Evolutionary conservation across 371 early-diverging fungal genomes (phyloP).

Genomic region (Mucor saturninus): DNA sequence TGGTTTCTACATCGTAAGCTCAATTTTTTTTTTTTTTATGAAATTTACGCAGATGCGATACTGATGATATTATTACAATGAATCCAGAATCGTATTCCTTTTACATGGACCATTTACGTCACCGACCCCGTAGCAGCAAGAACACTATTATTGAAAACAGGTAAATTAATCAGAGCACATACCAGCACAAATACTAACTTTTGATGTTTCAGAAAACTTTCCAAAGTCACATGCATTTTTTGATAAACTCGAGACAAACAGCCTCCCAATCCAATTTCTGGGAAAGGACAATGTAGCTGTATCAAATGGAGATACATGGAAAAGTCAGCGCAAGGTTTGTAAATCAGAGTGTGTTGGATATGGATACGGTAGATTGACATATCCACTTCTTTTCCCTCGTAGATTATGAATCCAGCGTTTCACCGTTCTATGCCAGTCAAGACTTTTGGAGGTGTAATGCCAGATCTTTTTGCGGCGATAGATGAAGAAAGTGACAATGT

Average conservation of each 20-base stretch:
- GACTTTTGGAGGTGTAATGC: slow-evolving; percentile 29
- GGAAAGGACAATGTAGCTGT: slow-evolving; percentile 38
- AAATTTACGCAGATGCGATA: too few relatives aligned
- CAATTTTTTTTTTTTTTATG: neutral
- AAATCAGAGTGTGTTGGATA: neutral
- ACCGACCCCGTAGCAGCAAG: slow-evolving; percentile 36
- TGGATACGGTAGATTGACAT: neutral
- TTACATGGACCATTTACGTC: slow-evolving; percentile 37
- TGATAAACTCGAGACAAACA: slow-evolving; percentile 8
- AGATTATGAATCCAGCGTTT: slow-evolving; percentile 49
- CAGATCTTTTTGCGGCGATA: slow-evolving; percentile 23
- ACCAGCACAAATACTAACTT: neutral
- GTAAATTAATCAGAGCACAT: slow-evolving; percentile 12
- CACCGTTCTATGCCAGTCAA: slow-evolving; percentile 39
- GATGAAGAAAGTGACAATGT: slow-evolving; percentile 21
- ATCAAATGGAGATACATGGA: slow-evolving; percentile 45
- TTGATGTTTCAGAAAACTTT: slow-evolving; percentile 7
- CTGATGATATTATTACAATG: too few relatives aligned
- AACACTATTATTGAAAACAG: slow-evolving; percentile 35
- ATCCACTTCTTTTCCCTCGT: neutral
- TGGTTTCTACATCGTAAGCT: slow-evolving; percentile 14
- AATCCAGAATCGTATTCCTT: slow-evolving; percentile 27
- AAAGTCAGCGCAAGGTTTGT: slow-evolving; percentile 37
- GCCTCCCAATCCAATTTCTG: slow-evolving; percentile 25
- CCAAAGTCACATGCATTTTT: slow-evolving; percentile 20